Conservation (phyloP, 2,329 filamentous ascomycete genomes). For the Cladosporium halotolerans region DNA sequence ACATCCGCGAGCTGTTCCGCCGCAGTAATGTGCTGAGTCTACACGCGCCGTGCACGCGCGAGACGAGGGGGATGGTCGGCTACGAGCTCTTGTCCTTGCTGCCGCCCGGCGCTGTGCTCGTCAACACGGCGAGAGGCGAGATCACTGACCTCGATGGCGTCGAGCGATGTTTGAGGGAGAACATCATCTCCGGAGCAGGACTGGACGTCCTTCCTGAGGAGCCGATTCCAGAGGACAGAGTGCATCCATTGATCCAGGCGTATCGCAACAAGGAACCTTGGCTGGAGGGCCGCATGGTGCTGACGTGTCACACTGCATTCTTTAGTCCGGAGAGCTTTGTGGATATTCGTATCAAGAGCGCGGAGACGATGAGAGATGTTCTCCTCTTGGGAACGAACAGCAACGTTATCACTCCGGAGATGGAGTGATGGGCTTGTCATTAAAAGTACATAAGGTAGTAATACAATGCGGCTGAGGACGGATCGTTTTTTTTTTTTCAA, state of each 20-base stretch:
- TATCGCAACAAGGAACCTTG: slow-evolving; percentile 34
- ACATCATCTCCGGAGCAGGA: slow-evolving; percentile 26
- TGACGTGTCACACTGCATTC: slow-evolving; percentile 28
- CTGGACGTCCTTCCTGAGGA: slow-evolving; percentile 31
- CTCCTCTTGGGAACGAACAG: slow-evolving; percentile 21
- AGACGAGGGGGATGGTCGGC: slow-evolving; percentile 39
- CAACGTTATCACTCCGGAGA: slow-evolving; percentile 24
- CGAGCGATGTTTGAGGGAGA: slow-evolving; percentile 23
- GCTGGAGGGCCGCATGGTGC: slow-evolving; percentile 35
- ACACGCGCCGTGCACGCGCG: slow-evolving; percentile 66
- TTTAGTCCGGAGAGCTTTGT: slow-evolving; percentile 25
- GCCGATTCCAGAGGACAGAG: slow-evolving; percentile 25
- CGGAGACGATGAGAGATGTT: slow-evolving; percentile 23
- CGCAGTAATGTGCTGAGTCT: slow-evolving; percentile 58
- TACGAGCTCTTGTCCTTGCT: slow-evolving; percentile 27
- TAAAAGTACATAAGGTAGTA: not conserved
- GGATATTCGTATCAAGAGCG: slow-evolving; percentile 24
- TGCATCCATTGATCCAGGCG: slow-evolving; percentile 25
- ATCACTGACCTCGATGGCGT: slow-evolving; percentile 28
- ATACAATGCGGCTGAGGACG: not conserved
- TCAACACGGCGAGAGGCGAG: slow-evolving; percentile 29
- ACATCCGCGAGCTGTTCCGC: slow-evolving; percentile 30
- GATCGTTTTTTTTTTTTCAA: not conserved
- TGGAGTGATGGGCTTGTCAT: slow-evolving; percentile 15
- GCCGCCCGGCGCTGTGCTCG: slow-evolving; percentile 24